Percentiles rank a stretch among this genome's conserved stretches.
phyloP scores from a whole-genome alignment of 2,329 filamentous ascomycete genomes.

The Penicillium sp. region DNA sequence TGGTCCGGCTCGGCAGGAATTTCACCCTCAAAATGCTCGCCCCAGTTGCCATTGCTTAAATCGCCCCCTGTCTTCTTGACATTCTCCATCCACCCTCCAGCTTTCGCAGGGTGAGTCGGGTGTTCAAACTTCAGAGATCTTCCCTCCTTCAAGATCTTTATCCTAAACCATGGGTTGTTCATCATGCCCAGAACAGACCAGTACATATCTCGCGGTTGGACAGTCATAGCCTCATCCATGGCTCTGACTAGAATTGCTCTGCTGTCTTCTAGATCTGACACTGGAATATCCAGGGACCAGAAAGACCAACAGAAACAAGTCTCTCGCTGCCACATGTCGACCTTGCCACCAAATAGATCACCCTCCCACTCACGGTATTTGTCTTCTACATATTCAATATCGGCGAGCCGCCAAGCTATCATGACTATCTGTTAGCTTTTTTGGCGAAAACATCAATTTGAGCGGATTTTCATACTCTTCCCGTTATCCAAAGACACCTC shows the following conservation, averaged over 20 bases:
- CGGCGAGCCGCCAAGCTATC: conserved; percentile 67
- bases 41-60: conserved; percentile 79
- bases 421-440: conserved; percentile 7
- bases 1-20: conserved; percentile 48
- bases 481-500: conserved; percentile 83
- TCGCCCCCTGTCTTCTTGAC: conserved; percentile 81
- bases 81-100: conserved; percentile 90
- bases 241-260: conserved; percentile 76
- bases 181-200: conserved; percentile 96
- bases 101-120: conserved; percentile 75
- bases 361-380: conserved; percentile 67
- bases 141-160: conserved; percentile 69
- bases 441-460: not conserved
- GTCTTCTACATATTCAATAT: conserved; percentile 82
- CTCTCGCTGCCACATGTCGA: conserved; percentile 82
- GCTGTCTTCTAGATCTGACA: conserved; percentile 60
- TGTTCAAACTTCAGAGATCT: conserved; percentile 75
- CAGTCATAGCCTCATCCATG: conserved; percentile 87
- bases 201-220: conserved; percentile 90
- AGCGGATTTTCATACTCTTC: conserved; percentile 45
- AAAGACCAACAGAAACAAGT: conserved; percentile 89
- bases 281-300: conserved; percentile 70
- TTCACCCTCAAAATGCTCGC: conserved; percentile 62
- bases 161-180: conserved; percentile 93
- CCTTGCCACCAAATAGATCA: conserved; percentile 67